Conservation (phyloP, 1,284 basidiomycete genomes). For the Ceratobasidium sp. region DNA sequence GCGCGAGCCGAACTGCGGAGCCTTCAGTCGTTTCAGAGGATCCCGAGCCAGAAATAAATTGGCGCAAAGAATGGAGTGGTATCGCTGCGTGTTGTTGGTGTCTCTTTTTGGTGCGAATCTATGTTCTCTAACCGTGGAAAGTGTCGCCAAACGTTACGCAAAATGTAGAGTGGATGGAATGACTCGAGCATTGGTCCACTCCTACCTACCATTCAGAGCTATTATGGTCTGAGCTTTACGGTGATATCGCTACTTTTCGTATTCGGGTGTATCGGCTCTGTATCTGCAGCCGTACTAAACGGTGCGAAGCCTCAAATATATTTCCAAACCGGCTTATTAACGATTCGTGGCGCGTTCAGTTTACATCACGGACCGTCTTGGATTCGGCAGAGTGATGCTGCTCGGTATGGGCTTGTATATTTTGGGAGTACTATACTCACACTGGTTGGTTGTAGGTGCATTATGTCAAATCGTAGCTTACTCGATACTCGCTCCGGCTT, state of each 20-base stretch:
- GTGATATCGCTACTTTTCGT: constrained; percentile 27
- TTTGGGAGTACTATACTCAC: not conserved
- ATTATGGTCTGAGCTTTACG: constrained; percentile 12
- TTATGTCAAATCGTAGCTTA: constrained; percentile 36
- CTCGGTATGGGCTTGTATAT: not conserved
- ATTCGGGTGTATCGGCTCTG: constrained; percentile 18
- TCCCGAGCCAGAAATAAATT: constrained; percentile 14
- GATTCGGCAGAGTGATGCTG: constrained; percentile 41
- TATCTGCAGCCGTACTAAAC: constrained; percentile 16
- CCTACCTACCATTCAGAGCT: constrained; percentile 21
- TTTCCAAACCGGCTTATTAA: not conserved
- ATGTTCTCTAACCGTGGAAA: not conserved
- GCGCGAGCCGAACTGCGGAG: not conserved
- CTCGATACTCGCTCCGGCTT: constrained; percentile 38
- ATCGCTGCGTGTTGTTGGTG: constrained; percentile 30
- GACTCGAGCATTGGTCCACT: constrained; percentile 20
- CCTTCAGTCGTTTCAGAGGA: not conserved
- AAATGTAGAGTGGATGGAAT: constrained; percentile 32
- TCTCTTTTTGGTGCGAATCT: constrained; percentile 14
- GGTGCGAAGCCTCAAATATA: not conserved
- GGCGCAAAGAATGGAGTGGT: constrained; percentile 17
- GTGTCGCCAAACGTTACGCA: not conserved
- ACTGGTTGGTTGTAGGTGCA: not conserved
- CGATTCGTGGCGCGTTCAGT: constrained; percentile 2
- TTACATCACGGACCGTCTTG: constrained; percentile 42